Base-by-base conservation (phyloP, 148 eudicot genomes). In the Salicornia ramosissima region DNA sequence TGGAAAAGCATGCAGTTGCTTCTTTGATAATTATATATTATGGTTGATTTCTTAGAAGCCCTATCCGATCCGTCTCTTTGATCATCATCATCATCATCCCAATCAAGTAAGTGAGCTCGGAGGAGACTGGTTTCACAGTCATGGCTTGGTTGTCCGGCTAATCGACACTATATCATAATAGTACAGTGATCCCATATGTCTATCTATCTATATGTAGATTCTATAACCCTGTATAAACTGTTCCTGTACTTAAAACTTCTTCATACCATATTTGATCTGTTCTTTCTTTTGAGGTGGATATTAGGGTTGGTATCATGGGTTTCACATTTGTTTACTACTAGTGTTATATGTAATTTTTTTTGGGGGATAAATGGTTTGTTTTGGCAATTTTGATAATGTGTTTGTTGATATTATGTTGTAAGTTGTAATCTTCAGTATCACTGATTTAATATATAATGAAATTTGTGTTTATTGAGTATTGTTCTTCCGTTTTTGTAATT, bases 181-280 rank as follows among this genome's bases (percentile, higher is more conserved):
- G 67, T 60, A 33, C 45, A 33, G 64, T 60, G 43, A 29, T 60
- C 30, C 42, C 64, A 19, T 60, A 33, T 34, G 43, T 60, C 43
- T 14, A 33, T 22, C 19, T 42, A 39, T 33, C 43, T 13, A 11
- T 39, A 21, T 63, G 50, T 72, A 64, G 52, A 64, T 62, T 62
- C 67, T 39, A 51, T 6, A 13, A 18, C 31, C 28, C 50, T 46
- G 19, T 22, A 36, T 61, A 40, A 33, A 16, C 21, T 14, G 13
- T 15, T 72, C 49, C 18, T 72, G 68, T 34, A 62, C 43, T 39
- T 21, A 36, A 28, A 54, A 56, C 58, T 30, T 60, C 58, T 42
- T 33, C 65, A 61, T 21, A 58, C 0, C 39, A 71, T 25, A 28
- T 63, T 59, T 49, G 24, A 71, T 60, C 46, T 46, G 66, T 53